These are phyloP conservation scores for Eimeria necatrix DNA, from an alignment of 169 alveolate genomes.

Conservation along the genomic window DNA sequence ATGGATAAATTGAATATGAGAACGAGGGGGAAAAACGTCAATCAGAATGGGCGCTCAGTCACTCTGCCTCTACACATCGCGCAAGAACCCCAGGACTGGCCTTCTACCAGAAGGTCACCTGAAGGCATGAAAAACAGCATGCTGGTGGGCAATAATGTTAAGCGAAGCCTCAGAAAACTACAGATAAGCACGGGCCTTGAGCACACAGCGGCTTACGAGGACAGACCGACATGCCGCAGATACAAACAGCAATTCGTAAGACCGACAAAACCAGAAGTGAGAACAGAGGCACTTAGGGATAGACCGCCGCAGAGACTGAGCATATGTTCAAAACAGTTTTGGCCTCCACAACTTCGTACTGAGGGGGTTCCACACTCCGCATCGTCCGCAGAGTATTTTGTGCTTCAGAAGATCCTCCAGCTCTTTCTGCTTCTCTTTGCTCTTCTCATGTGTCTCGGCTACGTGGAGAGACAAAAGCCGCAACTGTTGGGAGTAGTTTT, in stretches of 20 bases:
- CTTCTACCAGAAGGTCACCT: slow-evolving; percentile 53
- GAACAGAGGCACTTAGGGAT: too few relatives aligned
- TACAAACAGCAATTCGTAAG: too few relatives aligned
- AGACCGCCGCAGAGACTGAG: too few relatives aligned
- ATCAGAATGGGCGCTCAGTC: slow-evolving; percentile 37
- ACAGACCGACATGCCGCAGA: too few relatives aligned
- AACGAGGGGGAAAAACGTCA: background rate
- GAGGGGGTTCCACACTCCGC: slow-evolving; percentile 51
- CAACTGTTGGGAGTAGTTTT: slow-evolving; percentile 47
- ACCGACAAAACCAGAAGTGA: background rate
- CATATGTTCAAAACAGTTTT: too few relatives aligned
- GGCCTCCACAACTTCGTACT: background rate
- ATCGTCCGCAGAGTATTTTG: slow-evolving; percentile 57
- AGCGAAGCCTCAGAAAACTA: background rate
- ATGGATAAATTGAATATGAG: background rate
- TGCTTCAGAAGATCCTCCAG: slow-evolving; percentile 27
- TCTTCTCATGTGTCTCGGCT: slow-evolving; percentile 42
- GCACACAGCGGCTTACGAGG: too few relatives aligned
- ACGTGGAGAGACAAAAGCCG: slow-evolving; percentile 44
- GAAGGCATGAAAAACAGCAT: background rate
- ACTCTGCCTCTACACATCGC: slow-evolving; percentile 55
- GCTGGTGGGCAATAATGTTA: background rate
- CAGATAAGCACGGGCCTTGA: too few relatives aligned
- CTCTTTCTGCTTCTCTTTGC: background rate
- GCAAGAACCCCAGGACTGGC: slow-evolving; percentile 59